phyloP scores from a whole-genome alignment of 371 early-diverging fungal genomes.

The Mucor irregularis region DNA sequence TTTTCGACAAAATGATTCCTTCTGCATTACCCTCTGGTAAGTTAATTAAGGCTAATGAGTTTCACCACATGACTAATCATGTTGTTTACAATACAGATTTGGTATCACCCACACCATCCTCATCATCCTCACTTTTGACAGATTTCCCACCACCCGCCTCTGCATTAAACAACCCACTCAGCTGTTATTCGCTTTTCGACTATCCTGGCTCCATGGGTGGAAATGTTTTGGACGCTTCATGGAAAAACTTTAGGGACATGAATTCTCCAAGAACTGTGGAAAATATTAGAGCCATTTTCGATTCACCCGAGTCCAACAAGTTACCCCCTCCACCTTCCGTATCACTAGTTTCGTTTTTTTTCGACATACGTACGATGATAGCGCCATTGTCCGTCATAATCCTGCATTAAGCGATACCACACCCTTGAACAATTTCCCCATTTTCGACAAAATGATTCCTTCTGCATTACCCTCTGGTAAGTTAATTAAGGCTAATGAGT shows the following conservation, averaged over 20 bases:
- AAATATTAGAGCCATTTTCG: conserved; percentile 47
- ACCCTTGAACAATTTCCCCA: background rate
- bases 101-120: conserved; percentile 14
- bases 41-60: background rate
- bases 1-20: conserved; percentile 13
- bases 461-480: conserved; percentile 13
- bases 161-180: too few relatives aligned
- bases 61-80: background rate
- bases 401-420: background rate
- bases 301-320: conserved; percentile 22
- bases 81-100: background rate
- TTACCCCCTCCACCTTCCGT: conserved; percentile 16
- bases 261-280: conserved; percentile 37
- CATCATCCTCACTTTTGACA: conserved; percentile 18
- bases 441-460: conserved; percentile 8
- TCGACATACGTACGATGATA: conserved; percentile 20
- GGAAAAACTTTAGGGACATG: conserved; percentile 46
- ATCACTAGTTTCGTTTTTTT: conserved; percentile 18
- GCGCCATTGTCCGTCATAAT: conserved; percentile 6
- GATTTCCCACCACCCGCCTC: conserved; percentile 10
- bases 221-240: conserved; percentile 33
- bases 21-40: conserved; percentile 5
- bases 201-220: conserved; percentile 16
- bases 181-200: conserved; percentile 27
- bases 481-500: too few relatives aligned